Evolutionary conservation across 495 filamentous ascomycete genomes (phyloP).

Genomic region (Penicillium macrosclerotiorum): DNA sequence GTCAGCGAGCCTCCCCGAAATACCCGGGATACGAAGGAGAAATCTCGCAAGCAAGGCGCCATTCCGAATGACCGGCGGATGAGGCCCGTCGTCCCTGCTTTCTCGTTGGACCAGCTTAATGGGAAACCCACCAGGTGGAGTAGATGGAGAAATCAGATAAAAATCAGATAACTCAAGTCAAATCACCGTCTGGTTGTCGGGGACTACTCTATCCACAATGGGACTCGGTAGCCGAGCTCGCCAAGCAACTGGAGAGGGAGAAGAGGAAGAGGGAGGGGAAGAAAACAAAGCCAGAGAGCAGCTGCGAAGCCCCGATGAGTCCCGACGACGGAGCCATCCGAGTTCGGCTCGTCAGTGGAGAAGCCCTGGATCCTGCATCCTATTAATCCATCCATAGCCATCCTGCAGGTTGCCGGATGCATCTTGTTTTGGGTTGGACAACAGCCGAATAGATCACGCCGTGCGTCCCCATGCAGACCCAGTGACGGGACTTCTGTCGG

Average conservation of each 20-base stretch:
- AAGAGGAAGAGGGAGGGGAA: no score
- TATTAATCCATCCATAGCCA: not conserved
- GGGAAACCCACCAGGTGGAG: conserved; percentile 24
- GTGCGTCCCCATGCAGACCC: no score
- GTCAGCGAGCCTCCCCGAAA: not conserved
- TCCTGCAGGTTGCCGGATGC: not conserved
- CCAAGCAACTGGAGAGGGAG: conserved; percentile 19
- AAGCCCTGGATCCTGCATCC: not conserved
- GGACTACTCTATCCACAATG: conserved; percentile 17
- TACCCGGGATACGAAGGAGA: not conserved
- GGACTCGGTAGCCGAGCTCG: conserved; percentile 20
- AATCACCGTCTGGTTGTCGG: conserved; percentile 16
- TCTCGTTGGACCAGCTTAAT: conserved; percentile 1
- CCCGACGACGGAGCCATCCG: conserved; percentile 9
- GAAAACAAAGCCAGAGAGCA: no score
- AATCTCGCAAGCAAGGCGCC: not conserved
- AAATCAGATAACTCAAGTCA: conserved; percentile 31
- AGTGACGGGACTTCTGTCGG: no score
- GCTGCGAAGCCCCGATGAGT: no score
- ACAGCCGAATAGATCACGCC: no score
- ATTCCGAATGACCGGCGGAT: not conserved
- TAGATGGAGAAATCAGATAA: conserved; percentile 25
- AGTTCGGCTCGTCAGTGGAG: no score
- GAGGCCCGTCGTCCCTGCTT: not conserved
- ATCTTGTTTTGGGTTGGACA: no score